A percentile compares a stretch with the other conserved stretches of the same genome.
Conservation (phyloP, 2,329 filamentous ascomycete genomes). For the Fusarium tricinctum region DNA sequence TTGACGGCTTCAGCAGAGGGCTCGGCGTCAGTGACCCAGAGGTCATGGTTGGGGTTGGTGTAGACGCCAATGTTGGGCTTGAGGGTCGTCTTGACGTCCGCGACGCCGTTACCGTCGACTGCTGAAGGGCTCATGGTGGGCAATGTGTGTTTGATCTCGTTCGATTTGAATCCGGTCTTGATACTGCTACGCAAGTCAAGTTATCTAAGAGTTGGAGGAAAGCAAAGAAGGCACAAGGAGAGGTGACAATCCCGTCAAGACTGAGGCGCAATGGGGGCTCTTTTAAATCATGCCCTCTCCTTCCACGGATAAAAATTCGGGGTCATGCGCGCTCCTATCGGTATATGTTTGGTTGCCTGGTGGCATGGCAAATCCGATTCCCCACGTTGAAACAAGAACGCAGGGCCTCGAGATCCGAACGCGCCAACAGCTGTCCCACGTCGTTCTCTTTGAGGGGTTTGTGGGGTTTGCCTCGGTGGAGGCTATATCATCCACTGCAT, state of each 20-base stretch:
- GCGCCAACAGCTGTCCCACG: slow-evolving; percentile 34
- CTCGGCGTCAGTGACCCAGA: slow-evolving; percentile 86
- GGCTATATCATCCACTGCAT: slow-evolving; percentile 46
- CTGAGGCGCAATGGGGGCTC: slow-evolving; percentile 36
- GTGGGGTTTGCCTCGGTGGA: slow-evolving; percentile 49
- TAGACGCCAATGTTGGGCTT: slow-evolving; percentile 96
- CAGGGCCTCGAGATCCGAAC: slow-evolving; percentile 42
- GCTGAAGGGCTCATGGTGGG: slow-evolving; percentile 55
- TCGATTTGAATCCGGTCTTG: slow-evolving; percentile 21
- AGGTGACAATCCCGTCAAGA: slow-evolving; percentile 23
- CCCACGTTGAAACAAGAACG: slow-evolving; percentile 45
- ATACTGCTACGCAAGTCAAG: slow-evolving; percentile 19
- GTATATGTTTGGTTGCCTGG: slow-evolving; percentile 50
- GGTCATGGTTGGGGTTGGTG: slow-evolving; percentile 91
- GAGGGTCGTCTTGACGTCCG: slow-evolving; percentile 48
- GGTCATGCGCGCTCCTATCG: slow-evolving; percentile 50
- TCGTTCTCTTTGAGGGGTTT: slow-evolving; percentile 42
- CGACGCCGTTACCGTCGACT: slow-evolving; percentile 48
- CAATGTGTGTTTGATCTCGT: slow-evolving; percentile 25
- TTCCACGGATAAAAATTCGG: slow-evolving; percentile 45
- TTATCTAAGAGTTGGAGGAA: slow-evolving; percentile 22
- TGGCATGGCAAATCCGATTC: slow-evolving; percentile 48
- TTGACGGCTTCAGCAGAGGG: slow-evolving; percentile 82
- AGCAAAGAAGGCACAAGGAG: slow-evolving; percentile 34
- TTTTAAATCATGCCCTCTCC: slow-evolving; percentile 44